These are phyloP conservation scores for Aspergillus alliaceus DNA, from an alignment of 2,329 filamentous ascomycete species.

Conservation along the genomic window DNA sequence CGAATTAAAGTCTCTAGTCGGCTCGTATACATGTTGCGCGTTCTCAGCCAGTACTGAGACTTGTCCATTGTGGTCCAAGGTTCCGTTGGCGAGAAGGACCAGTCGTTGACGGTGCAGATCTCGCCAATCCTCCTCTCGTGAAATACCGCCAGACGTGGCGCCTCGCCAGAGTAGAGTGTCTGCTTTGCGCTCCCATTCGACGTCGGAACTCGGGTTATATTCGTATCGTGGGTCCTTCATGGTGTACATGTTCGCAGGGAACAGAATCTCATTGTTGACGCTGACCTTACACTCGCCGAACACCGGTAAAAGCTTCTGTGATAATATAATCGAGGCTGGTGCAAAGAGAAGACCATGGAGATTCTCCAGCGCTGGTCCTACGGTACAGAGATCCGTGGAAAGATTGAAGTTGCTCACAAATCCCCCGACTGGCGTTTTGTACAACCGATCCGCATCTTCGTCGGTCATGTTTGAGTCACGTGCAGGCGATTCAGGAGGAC, in stretches of 20 bases:
- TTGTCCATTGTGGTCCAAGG: too few species aligned
- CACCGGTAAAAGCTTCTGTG: constrained; percentile 47
- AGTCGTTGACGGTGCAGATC: constrained; percentile 75
- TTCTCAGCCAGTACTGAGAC: too few species aligned
- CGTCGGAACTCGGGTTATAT: constrained; percentile 35
- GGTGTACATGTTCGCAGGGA: constrained; percentile 54
- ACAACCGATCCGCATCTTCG: too few species aligned
- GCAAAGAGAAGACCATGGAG: constrained; percentile 52
- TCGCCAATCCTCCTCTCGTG: constrained; percentile 60
- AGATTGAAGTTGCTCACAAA: too few species aligned
- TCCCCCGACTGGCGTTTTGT: too few species aligned
- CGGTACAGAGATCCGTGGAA: constrained; percentile 47
- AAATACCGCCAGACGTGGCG: constrained; percentile 48
- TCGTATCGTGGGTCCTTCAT: constrained; percentile 44
- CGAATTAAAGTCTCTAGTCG: too few species aligned
- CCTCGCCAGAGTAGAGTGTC: constrained; percentile 49
- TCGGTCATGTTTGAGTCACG: too few species aligned
- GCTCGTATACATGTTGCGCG: too few species aligned
- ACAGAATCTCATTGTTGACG: constrained; percentile 54
- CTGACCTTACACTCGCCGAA: constrained; percentile 53
- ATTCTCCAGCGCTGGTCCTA: constrained; percentile 45
- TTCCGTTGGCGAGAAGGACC: constrained; percentile 68
- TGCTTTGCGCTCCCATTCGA: constrained; percentile 44
- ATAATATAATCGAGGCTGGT: constrained; percentile 45
- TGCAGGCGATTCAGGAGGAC: too few species aligned